A percentile compares a stretch with the other conserved stretches of the same genome.
Conservation (phyloP, 805 yeast genomes). For the Hanseniaspora taiwanica region DNA sequence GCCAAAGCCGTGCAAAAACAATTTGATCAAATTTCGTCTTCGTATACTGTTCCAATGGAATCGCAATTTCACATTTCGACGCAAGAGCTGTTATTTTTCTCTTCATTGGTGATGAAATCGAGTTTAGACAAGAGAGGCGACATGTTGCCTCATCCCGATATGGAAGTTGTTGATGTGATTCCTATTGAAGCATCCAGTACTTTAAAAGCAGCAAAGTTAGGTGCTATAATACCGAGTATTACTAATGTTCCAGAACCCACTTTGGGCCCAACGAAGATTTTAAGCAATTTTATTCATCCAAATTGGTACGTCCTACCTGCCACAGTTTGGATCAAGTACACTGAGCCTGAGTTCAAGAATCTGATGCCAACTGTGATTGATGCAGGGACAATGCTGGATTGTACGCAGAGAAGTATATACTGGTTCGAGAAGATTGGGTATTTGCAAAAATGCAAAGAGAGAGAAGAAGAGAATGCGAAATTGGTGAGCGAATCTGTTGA, state of each 20-base stretch:
- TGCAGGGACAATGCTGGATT: constrained; percentile 38
- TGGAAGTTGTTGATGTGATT: constrained; percentile 51
- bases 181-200: constrained; percentile 33
- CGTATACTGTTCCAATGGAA: constrained; percentile 38
- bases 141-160: constrained; percentile 47
- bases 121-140: constrained; percentile 63
- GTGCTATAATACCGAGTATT: constrained; percentile 32
- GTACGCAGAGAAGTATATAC: constrained; percentile 35
- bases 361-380: constrained; percentile 62
- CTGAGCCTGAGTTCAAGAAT: constrained; percentile 31
- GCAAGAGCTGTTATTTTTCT: constrained; percentile 63
- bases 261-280: constrained; percentile 38
- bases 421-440: constrained; percentile 45
- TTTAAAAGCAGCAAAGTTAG: constrained; percentile 29
- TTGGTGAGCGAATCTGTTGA: no score
- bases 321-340: constrained; percentile 49
- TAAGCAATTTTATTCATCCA: constrained; percentile 43
- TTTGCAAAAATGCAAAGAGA: constrained; percentile 18
- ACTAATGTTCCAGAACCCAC: constrained; percentile 37
- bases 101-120: constrained; percentile 59
- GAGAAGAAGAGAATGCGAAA: constrained; percentile 2
- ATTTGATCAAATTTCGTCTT: constrained; percentile 43
- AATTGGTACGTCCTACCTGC: constrained; percentile 54
- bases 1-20: constrained; percentile 39
- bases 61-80: constrained; percentile 53